Conservation (phyloP, 768 basidiomycete species). For the Hortiboletus campestris region DNA sequence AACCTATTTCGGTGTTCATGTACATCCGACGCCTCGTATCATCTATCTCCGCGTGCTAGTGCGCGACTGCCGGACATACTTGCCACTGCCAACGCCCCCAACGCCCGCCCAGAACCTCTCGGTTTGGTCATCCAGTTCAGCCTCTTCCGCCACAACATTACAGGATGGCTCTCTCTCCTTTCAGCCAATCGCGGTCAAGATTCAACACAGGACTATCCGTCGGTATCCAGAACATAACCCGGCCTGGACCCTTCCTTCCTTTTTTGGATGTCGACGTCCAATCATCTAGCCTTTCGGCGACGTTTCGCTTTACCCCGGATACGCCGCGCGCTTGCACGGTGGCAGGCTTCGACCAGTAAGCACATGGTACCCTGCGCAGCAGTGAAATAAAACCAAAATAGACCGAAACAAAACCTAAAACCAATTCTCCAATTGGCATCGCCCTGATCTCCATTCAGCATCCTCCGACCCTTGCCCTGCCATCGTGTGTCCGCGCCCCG, state of each 20-base stretch:
- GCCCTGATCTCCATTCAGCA: conserved; percentile 4
- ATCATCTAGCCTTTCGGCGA: neutral
- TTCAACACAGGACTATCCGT: neutral
- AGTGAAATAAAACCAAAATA: neutral
- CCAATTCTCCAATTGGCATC: neutral
- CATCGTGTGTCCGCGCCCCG: neutral
- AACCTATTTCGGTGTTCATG: neutral
- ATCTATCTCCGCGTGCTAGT: neutral
- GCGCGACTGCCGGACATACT: neutral
- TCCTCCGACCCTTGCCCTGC: neutral
- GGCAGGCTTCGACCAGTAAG: neutral
- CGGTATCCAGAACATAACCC: neutral
- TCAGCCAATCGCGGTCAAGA: neutral
- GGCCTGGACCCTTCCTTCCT: neutral
- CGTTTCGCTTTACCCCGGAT: conserved; percentile 6
- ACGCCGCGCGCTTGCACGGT: neutral
- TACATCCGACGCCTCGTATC: neutral
- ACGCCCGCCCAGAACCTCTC: conserved; percentile 1
- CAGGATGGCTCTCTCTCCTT: neutral
- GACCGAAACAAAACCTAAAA: neutral
- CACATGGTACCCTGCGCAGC: neutral
- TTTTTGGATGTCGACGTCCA: conserved; percentile 3
- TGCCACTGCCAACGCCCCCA: conserved; percentile 6
- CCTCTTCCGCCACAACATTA: neutral
- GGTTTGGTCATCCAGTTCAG: neutral